A percentile compares a stretch with the other conserved stretches of the same genome.
phyloP scores from a whole-genome alignment of 1,139 yeast genomes.

The Kluyveromyces marxianus region DNA sequence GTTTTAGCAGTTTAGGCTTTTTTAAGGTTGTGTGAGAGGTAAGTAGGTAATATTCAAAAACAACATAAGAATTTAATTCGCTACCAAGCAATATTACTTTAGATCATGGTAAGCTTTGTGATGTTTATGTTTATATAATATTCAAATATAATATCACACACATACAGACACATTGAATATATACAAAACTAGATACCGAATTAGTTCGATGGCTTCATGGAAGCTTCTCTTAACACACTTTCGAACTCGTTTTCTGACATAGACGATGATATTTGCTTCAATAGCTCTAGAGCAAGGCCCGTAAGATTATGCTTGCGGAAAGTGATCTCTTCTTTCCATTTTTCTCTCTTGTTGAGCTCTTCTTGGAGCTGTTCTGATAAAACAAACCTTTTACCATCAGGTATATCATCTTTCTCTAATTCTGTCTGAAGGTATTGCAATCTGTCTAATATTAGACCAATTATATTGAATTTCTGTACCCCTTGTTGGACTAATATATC shows the following conservation, averaged over 20 bases:
- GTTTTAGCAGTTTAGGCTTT: no score
- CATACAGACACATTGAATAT: no score
- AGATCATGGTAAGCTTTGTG: no score
- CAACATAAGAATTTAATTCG: no score
- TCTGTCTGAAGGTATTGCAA: slow-evolving; percentile 25
- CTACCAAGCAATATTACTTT: no score
- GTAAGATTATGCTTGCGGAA: slow-evolving; percentile 51
- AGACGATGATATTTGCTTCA: slow-evolving; percentile 36
- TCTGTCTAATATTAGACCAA: slow-evolving; percentile 50
- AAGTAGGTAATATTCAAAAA: no score
- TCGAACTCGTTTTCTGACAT: slow-evolving; percentile 43
- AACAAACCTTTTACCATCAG: slow-evolving; percentile 32
- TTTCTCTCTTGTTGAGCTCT: slow-evolving; percentile 33
- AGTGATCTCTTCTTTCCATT: slow-evolving; percentile 37
- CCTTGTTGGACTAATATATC: slow-evolving; percentile 35
- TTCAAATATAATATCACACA: no score
- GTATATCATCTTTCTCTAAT: slow-evolving; percentile 6
- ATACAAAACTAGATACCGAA: background rate
- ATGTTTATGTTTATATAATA: no score
- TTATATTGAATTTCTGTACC: slow-evolving; percentile 53
- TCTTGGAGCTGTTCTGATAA: slow-evolving; percentile 33
- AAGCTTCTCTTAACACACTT: slow-evolving; percentile 31
- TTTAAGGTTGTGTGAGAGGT: no score
- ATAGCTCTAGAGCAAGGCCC: slow-evolving; percentile 43
- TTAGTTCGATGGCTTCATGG: background rate